A percentile compares a stretch with the other conserved stretches of the same genome.
Conservation (phyloP, 331 rosid species). For the Pyracantha coccinea region DNA sequence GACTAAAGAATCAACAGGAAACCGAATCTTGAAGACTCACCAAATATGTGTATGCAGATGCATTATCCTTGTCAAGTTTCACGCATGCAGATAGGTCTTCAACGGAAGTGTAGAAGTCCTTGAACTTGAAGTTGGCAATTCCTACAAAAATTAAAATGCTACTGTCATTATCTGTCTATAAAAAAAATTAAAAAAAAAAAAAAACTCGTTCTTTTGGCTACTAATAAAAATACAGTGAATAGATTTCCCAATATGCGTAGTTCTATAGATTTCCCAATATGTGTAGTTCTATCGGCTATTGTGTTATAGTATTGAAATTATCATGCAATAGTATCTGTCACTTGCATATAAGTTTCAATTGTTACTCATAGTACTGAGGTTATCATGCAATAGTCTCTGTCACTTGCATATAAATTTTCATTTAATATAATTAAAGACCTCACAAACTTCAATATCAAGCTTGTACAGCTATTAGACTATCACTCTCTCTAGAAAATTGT, state of each 20-base stretch:
- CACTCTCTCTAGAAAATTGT: not conserved
- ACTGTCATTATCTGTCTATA: not conserved
- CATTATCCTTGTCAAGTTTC: constrained; percentile 64
- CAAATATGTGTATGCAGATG: constrained; percentile 82
- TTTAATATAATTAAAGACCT: not conserved
- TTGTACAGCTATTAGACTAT: not conserved
- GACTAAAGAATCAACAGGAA: constrained; percentile 11
- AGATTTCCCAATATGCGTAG: not conserved
- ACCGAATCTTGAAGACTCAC: constrained; percentile 36
- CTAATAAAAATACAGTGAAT: not conserved
- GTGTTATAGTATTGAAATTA: not conserved
- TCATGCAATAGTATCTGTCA: too few species aligned
- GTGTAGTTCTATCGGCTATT: not conserved
- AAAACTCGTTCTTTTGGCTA: not conserved
- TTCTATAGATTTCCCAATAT: too few species aligned
- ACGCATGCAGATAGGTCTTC: constrained; percentile 75
- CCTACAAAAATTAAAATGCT: constrained; percentile 37
- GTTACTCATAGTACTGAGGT: not conserved
- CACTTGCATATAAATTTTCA: not conserved
- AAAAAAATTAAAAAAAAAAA: not conserved
- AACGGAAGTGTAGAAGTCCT: constrained; percentile 71
- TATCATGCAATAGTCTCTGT: not conserved
- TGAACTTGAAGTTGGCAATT: constrained; percentile 83
- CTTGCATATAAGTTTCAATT: too few species aligned
- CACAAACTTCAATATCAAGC: not conserved